Conservation (phyloP, 2,329 filamentous ascomycete genomes). For the Verticillium klebahnii region DNA sequence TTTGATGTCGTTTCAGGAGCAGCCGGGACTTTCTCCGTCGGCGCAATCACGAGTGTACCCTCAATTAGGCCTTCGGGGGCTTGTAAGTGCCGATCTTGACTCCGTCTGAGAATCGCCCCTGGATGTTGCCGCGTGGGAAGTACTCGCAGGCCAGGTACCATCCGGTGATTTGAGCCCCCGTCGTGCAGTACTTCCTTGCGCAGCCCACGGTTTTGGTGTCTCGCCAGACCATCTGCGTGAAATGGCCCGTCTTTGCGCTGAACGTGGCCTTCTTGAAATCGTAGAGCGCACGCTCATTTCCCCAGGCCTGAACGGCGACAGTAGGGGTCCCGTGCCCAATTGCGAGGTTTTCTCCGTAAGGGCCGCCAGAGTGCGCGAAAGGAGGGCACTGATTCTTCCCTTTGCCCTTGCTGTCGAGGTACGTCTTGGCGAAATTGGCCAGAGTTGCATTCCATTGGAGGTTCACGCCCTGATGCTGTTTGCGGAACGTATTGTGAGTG, state of each 20-base stretch:
- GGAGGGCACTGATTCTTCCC: background rate
- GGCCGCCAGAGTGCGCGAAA: background rate
- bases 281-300: slow-evolving; percentile 43
- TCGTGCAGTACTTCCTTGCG: slow-evolving; percentile 32
- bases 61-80: background rate
- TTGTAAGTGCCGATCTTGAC: background rate
- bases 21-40: no score
- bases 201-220: slow-evolving; percentile 52
- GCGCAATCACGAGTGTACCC: no score
- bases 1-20: no score
- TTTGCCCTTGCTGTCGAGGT: slow-evolving; percentile 26
- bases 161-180: slow-evolving; percentile 23
- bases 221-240: slow-evolving; percentile 56
- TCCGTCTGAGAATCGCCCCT: slow-evolving; percentile 40
- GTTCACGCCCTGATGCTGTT: slow-evolving; percentile 52
- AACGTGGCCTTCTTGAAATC: slow-evolving; percentile 46
- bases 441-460: slow-evolving; percentile 64
- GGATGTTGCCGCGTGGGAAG: slow-evolving; percentile 61
- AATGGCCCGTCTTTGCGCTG: slow-evolving; percentile 48
- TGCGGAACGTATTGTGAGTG: slow-evolving; percentile 62
- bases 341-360: background rate
- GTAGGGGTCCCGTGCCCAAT: background rate
- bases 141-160: slow-evolving; percentile 71
- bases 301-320: slow-evolving; percentile 47
- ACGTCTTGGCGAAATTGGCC: slow-evolving; percentile 47